Base-by-base conservation (phyloP, 2,329 filamentous ascomycete genomes). In the Elsinoe batatas region DNA sequence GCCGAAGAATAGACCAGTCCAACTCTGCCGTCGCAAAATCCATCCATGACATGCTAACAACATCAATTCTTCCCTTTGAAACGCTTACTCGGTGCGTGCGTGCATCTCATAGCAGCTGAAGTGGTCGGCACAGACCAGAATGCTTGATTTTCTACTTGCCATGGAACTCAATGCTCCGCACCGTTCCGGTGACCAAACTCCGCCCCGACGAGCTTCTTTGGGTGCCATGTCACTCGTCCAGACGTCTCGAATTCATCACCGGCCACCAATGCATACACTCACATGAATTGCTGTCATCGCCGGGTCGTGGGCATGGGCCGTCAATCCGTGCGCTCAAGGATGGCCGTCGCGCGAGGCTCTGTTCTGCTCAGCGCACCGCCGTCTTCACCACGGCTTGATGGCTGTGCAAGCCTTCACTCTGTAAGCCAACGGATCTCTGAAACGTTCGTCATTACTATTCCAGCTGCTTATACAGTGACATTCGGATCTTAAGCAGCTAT, bases 391-490 rank as follows among this genome's bases (percentile, higher is more conserved):
- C 33, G 26, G 47, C 47, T 22, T 44, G 18, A 44, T 44, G 47
- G 47, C 47, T 51, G 47, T 51, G 47, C 47, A 51, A 51, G 47
- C 47, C 47, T 51, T 15, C 12, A 26, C 22, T n/a, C 47, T 37
- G 47, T 51, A 33, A 51, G 47, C 47, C 47, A 51, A 51, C 47
- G 20, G 47, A 22, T 20, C 18, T 26, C 13, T 38, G 47, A 51
- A 51, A 51, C 47, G 32, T 51, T 35, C 47, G 20, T 37, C 33
- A 32, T 51, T 22, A 20, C 20, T 26, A 26, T 11, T 26, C 20
- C 17, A 35, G 15, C 26, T 51, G 47, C 33, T 37, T 32, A 26
- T 51, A 26, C 32, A 51, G 32, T 36, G 38, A 13, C 20, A 12
- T 15, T 10, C 20, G 17, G 35, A 32, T 33, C 47, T 38, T 10